Percentiles rank a stretch among this genome's conserved stretches.
These are phyloP conservation scores for Platanthera zijinensis DNA, from an alignment of 106 monocot genomes.

Conservation along the genomic window DNA sequence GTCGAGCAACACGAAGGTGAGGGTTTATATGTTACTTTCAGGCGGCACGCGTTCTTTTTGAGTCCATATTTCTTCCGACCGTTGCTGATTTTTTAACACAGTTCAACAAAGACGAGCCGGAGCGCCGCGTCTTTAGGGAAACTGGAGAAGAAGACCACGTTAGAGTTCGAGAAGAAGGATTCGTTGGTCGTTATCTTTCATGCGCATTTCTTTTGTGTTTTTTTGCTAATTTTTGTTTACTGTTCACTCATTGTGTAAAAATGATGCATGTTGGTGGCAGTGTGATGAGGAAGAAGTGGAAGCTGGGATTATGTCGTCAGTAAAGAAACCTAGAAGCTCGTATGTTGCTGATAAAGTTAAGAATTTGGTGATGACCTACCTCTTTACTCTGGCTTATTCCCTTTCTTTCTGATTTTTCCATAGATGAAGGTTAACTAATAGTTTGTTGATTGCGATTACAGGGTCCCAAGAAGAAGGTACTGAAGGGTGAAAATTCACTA, in stretches of 20 bases:
- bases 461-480: slow-evolving; percentile 10
- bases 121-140: neutral
- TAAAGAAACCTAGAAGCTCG: neutral
- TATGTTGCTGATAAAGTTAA: neutral
- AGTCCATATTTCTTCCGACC: neutral
- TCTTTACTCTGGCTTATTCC: neutral
- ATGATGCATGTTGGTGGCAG: neutral
- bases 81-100: neutral
- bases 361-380: neutral
- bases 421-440: neutral
- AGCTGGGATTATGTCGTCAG: neutral
- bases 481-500: slow-evolving; percentile 16
- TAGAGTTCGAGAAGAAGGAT: neutral
- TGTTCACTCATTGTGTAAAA: neutral
- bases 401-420: neutral
- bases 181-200: neutral
- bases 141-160: neutral
- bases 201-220: neutral
- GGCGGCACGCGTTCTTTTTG: neutral
- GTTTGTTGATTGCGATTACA: slow-evolving; percentile 8
- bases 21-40: neutral
- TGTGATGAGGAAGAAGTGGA: neutral
- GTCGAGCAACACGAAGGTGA: neutral
- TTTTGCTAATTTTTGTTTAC: neutral
- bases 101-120: neutral